phyloP scores from a whole-genome alignment of 148 eudicot genomes.

The Chenopodium suecicum region DNA sequence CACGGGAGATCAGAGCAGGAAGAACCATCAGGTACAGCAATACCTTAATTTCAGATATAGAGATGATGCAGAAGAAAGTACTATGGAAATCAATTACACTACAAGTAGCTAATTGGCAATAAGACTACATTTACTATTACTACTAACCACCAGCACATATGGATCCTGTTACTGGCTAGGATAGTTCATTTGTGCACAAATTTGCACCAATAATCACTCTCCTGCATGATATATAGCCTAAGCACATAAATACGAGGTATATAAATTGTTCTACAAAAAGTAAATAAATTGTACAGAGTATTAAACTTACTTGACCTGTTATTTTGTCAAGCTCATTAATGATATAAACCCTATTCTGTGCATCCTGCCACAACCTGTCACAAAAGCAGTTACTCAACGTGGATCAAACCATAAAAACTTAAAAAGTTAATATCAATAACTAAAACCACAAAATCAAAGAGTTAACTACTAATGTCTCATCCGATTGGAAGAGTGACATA shows the following conservation, averaged over 20 bases:
- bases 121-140: not conserved
- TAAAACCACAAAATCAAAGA: not conserved
- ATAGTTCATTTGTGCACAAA: not conserved
- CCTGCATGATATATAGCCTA: not conserved
- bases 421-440: not conserved
- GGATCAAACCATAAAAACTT: slow-evolving; percentile 10
- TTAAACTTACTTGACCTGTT: slow-evolving; percentile 69
- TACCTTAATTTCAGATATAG: not conserved
- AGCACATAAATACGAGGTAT: too few relatives aligned
- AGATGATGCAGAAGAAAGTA: not conserved
- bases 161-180: not conserved
- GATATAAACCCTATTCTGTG: slow-evolving; percentile 68
- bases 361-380: slow-evolving; percentile 83
- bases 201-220: not conserved
- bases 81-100: not conserved
- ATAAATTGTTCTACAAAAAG: not conserved
- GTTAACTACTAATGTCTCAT: not conserved
- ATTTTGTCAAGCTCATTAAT: slow-evolving; percentile 76
- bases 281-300: not conserved
- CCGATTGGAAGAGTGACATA: not conserved
- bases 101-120: not conserved
- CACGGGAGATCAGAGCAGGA: not conserved
- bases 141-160: not conserved
- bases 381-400: slow-evolving; percentile 12
- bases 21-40: not conserved